Evolutionary conservation across 805 yeast species (phyloP).

Genomic region (Wickerhamiella vanderwaltii): DNA sequence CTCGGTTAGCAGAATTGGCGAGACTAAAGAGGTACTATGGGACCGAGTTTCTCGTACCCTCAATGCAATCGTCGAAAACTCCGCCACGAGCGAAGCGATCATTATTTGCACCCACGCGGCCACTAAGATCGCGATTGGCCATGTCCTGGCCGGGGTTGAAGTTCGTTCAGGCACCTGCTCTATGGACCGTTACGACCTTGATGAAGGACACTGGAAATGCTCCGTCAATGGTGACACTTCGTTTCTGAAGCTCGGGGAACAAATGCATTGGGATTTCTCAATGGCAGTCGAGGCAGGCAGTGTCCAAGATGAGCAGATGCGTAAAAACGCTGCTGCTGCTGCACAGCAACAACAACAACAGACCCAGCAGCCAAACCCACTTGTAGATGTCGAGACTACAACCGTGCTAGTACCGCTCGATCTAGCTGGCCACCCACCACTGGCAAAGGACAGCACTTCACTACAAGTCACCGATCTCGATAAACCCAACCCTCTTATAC

Average conservation of each 20-base stretch:
- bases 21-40: constrained; percentile 58
- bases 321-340: constrained; percentile 10
- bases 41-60: constrained; percentile 47
- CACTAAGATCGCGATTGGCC: constrained; percentile 75
- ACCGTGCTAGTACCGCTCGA: constrained; percentile 41
- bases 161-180: constrained; percentile 78
- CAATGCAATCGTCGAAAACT: constrained; percentile 43
- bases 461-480: constrained; percentile 47
- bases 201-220: constrained; percentile 42
- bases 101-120: constrained; percentile 90
- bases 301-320: constrained; percentile 53
- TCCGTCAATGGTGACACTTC: constrained; percentile 61
- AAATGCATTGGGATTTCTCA: constrained; percentile 82
- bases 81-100: constrained; percentile 42
- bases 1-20: constrained; percentile 58
- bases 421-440: constrained; percentile 28
- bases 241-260: constrained; percentile 67
- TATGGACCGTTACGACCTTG: constrained; percentile 46
- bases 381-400: constrained; percentile 1
- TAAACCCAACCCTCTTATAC: constrained; percentile 42
- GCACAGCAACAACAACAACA: no score
- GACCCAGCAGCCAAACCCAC: background rate
- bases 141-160: constrained; percentile 45
- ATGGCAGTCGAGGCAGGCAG: constrained; percentile 77
- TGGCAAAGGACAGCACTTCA: constrained; percentile 27